Conservation (phyloP, 345 rosid genomes). For the Murraya paniculata region DNA sequence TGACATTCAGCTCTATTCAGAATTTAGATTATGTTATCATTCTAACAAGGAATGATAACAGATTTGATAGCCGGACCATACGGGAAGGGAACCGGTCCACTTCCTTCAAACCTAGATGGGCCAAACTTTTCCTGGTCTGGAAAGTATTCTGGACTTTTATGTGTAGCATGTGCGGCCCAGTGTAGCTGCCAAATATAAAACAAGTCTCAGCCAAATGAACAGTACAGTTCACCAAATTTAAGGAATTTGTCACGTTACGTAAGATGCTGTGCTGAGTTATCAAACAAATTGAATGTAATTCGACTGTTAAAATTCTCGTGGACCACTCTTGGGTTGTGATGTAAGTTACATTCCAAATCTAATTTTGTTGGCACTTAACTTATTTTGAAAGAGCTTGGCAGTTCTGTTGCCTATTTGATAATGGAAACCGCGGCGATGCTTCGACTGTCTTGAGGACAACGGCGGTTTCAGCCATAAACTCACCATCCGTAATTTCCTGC, state of each 20-base stretch:
- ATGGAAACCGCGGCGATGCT: not conserved
- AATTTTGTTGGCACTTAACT: no score
- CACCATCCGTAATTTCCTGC: not conserved
- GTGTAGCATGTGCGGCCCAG: not conserved
- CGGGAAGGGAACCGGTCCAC: not conserved
- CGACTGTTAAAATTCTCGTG: no score
- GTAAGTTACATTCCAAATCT: no score
- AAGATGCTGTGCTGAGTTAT: no score
- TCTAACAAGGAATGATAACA: no score
- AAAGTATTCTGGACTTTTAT: not conserved
- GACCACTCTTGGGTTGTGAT: no score
- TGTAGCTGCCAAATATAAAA: not conserved
- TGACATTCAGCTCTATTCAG: no score
- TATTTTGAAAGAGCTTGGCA: not conserved
- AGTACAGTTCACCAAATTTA: no score
- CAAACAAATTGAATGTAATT: no score
- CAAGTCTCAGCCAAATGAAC: no score
- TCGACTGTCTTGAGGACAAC: not conserved
- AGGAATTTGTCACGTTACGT: no score
- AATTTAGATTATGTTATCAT: no score
- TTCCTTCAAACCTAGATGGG: not conserved
- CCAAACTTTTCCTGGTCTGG: not conserved
- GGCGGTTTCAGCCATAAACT: not conserved
- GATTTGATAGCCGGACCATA: not conserved
- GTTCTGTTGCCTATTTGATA: not conserved